Evolutionary conservation across 108 stramenopile genomes (phyloP).

Genomic region (Discostella stelligeroides): DNA sequence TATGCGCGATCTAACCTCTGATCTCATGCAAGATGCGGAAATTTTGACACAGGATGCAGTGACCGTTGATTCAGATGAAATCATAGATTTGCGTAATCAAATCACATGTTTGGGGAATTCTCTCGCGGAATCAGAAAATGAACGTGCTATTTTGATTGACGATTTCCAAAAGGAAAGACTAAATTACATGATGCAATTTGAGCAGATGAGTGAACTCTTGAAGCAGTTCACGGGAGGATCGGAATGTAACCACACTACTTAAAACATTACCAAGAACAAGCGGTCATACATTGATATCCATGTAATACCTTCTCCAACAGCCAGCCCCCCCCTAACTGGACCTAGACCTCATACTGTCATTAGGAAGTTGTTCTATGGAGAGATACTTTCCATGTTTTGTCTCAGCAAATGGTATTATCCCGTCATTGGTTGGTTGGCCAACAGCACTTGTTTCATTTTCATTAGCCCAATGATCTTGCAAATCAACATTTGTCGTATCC

Average conservation of each 20-base stretch:
- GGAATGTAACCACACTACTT: background rate
- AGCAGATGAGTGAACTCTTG: slow-evolving; percentile 28
- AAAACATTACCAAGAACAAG: no score
- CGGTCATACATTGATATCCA: no score
- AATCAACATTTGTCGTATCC: slow-evolving; percentile 41
- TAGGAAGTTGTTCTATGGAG: slow-evolving; percentile 4
- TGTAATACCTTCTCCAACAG: no score
- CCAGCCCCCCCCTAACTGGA: no score
- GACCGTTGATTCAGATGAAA: background rate
- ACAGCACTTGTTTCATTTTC: background rate
- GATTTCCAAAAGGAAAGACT: slow-evolving; percentile 37
- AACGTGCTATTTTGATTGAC: slow-evolving; percentile 30
- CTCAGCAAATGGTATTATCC: background rate
- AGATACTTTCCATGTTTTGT: slow-evolving; percentile 11
- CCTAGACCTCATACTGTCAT: no score
- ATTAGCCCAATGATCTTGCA: slow-evolving; percentile 42
- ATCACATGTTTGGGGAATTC: slow-evolving; percentile 30
- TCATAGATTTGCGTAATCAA: slow-evolving; percentile 8
- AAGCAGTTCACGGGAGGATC: slow-evolving; percentile 12
- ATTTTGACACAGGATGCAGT: background rate
- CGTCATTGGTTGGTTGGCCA: background rate
- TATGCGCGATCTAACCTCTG: slow-evolving; percentile 3
- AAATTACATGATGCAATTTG: slow-evolving; percentile 30
- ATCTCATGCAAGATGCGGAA: slow-evolving; percentile 1
- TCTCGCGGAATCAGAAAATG: slow-evolving; percentile 32